These are phyloP conservation scores for Nematocida homosporus DNA, from an alignment of 371 early-diverging fungal genomes.

Conservation along the genomic window DNA sequence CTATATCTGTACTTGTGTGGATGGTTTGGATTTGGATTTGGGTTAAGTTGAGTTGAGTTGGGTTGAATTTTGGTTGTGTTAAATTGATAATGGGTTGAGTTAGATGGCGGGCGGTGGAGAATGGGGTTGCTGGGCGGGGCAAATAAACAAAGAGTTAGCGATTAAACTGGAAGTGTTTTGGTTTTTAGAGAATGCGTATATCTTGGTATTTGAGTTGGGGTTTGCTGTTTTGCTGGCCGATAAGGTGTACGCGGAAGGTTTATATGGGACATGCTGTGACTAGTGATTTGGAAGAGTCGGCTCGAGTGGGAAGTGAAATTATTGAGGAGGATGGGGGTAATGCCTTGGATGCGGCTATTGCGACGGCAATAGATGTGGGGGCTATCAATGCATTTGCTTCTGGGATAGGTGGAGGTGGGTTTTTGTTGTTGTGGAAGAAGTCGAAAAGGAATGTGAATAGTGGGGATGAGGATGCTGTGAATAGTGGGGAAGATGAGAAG, in stretches of 20 bases:
- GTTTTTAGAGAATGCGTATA: too few species aligned
- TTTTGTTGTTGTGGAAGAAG: slow-evolving; percentile 79
- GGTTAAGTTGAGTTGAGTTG: too few species aligned
- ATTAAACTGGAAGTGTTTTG: too few species aligned
- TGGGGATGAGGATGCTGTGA: neutral
- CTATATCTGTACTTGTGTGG: too few species aligned
- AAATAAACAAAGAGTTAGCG: too few species aligned
- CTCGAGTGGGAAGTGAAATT: slow-evolving; percentile 74
- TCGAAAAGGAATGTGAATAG: slow-evolving; percentile 67
- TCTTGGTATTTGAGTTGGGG: too few species aligned
- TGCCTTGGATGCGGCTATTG: slow-evolving; percentile 90
- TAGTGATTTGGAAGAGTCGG: slow-evolving; percentile 74
- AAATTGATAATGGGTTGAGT: too few species aligned
- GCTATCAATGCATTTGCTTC: slow-evolving; percentile 82
- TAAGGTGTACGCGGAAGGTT: slow-evolving; percentile 2
- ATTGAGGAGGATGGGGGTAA: slow-evolving; percentile 83
- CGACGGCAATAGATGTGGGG: slow-evolving; percentile 83
- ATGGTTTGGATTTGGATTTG: too few species aligned
- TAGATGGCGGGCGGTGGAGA: too few species aligned
- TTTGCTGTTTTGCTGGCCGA: neutral
- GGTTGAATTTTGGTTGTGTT: too few species aligned
- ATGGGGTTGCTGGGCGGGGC: too few species aligned
- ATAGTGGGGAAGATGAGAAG: neutral
- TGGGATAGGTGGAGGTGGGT: slow-evolving; percentile 96
- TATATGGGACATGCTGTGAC: slow-evolving; percentile 71